Conservation (phyloP, 2,329 filamentous ascomycete species). For the Emericellopsis atlantica region DNA sequence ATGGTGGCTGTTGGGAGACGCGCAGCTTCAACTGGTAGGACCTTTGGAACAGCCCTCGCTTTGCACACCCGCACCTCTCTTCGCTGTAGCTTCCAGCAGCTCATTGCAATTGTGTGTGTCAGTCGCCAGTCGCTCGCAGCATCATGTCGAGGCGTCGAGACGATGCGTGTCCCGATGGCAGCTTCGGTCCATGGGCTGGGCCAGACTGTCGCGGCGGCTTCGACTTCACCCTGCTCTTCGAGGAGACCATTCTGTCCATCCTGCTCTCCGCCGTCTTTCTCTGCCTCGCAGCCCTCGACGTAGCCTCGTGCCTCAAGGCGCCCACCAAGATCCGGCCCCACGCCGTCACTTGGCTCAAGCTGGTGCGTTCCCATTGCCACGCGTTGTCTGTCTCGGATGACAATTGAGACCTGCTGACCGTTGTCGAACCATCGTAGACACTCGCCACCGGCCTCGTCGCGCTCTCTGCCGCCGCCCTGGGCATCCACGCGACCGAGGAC, state of each 20-base stretch:
- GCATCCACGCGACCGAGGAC: too few relatives aligned
- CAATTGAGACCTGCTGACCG: constrained; percentile 2
- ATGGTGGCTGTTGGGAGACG: too few relatives aligned
- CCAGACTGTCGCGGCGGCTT: constrained; percentile 11
- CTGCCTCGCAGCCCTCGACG: constrained; percentile 7
- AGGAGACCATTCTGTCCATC: constrained; percentile 16
- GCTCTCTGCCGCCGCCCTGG: too few relatives aligned
- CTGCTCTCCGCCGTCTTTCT: constrained; percentile 12
- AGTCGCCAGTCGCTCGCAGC: too few relatives aligned
- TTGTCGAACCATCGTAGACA: constrained; percentile 5
- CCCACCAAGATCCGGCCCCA: constrained; percentile 1
- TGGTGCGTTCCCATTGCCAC: constrained; percentile 5
- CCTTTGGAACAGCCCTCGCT: too few relatives aligned
- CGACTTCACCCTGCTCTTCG: constrained; percentile 17
- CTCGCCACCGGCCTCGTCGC: too few relatives aligned
- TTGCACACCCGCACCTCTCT: too few relatives aligned
- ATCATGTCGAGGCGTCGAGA: too few relatives aligned
- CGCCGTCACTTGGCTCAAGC: constrained; percentile 9
- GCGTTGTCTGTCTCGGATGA: neutral
- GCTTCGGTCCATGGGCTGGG: constrained; percentile 3
- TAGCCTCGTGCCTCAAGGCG: constrained; percentile 5
- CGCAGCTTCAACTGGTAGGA: too few relatives aligned
- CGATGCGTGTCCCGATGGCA: too few relatives aligned
- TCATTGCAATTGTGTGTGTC: too few relatives aligned
- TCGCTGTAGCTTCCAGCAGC: too few relatives aligned